Conservation (phyloP, 2,329 filamentous ascomycete species). For the Triangularia verruculosa region DNA sequence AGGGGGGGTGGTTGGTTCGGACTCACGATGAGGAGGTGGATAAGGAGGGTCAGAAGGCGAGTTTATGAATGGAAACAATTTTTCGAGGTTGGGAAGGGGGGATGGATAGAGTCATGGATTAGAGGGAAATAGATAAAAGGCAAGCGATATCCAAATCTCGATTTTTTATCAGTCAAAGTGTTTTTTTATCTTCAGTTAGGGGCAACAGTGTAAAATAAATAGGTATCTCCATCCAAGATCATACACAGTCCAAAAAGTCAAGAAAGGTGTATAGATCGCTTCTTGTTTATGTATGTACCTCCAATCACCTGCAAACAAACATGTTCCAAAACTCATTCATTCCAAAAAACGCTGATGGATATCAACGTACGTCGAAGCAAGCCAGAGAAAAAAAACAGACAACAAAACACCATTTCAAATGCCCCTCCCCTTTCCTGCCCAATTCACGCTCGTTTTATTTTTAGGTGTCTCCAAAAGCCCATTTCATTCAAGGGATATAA, state of each 20-base stretch:
- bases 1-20: slow-evolving; percentile 38
- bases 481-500: neutral
- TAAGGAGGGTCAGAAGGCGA: neutral
- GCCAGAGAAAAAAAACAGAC: neutral
- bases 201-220: neutral
- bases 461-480: too few species aligned
- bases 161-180: too few species aligned
- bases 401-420: neutral
- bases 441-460: too few species aligned
- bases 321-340: neutral
- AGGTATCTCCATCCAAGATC: too few species aligned
- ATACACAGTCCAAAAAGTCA: too few species aligned
- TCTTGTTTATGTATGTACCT: too few species aligned
- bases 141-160: neutral
- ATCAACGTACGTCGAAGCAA: neutral
- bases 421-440: neutral
- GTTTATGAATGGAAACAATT: neutral
- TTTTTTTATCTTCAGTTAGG: neutral
- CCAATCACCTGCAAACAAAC: too few species aligned
- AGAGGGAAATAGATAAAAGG: neutral
- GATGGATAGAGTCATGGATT: neutral
- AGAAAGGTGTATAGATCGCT: too few species aligned
- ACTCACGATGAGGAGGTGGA: too few species aligned
- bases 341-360: neutral
- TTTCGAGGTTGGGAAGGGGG: too few species aligned